Base-by-base conservation (phyloP, 441 rosid genomes). In the Corymbia citriodora region DNA sequence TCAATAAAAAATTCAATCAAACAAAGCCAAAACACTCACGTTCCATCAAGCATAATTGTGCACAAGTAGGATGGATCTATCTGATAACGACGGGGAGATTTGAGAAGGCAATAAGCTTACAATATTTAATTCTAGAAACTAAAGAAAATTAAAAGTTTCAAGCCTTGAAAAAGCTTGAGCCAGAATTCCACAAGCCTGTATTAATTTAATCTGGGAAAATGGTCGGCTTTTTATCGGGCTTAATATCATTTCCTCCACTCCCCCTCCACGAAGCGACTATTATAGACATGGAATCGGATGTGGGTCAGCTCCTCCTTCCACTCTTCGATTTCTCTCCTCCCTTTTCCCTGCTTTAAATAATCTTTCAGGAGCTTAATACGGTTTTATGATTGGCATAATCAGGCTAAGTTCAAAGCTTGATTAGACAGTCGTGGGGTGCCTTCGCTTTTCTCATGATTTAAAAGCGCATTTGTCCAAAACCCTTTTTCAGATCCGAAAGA, bases 351-450 rank as follows among this genome's bases (percentile, higher is more conserved):
- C 29, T 82, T 79, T 86, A 19, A 61, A 86, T 86, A 83, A 25
- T 23, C 50, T n/a, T 52, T 25, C 61, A 87, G 50, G 89, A 54
- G 79, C 87, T 87, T 54, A 87, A 33, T 55, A 74, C 53, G 33
- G 31, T 72, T 29, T 8, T 55, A 72, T 87, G 57, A 48, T 87
- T n/a, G 52, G 90, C 88, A 90, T 87, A 48, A 87, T 74, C 85
- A 63, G 55, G 48, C 21, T n/a, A 16, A 90, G 87, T 55, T 90
- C 29, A 90, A 90, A 87, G 87, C 57, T 87, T 88, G 90, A 88
- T 88, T 88, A 88, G 91, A 90, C 91, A 81, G 88, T 82, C 87
- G 90, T 81, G 81, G 91, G 91, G 88, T 27, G 10, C 36, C 36
- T 54, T 25, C 65, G 11, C 49, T 88, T 90, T 82, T 68, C 63